phyloP scores from a whole-genome alignment of 2,329 filamentous ascomycete species.

The Epichloe coenophiala region DNA sequence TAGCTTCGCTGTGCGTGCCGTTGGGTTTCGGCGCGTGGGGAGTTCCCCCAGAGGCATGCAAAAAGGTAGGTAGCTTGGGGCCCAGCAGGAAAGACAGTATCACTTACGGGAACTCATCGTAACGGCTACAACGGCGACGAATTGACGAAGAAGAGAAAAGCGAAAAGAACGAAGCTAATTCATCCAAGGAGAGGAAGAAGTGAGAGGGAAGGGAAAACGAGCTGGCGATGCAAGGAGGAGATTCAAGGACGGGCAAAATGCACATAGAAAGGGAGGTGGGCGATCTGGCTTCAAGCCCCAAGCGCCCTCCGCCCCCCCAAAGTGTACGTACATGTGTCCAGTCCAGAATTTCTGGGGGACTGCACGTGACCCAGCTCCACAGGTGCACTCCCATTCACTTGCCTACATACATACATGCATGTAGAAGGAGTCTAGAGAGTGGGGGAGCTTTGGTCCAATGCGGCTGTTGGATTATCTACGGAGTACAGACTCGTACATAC shows the following conservation, averaged over 20 bases:
- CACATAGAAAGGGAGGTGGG: slow-evolving; percentile 20
- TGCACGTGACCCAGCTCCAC: slow-evolving; percentile 18
- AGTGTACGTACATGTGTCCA: slow-evolving; percentile 27
- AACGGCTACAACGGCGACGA: slow-evolving; percentile 19
- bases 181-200: slow-evolving; percentile 24
- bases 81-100: slow-evolving; percentile 5
- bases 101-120: slow-evolving; percentile 44
- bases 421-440: no score
- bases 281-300: slow-evolving; percentile 29
- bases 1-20: neutral
- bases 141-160: slow-evolving; percentile 11
- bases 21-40: neutral
- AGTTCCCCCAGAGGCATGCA: neutral
- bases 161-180: slow-evolving; percentile 25
- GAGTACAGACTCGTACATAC: no score
- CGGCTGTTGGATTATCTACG: no score
- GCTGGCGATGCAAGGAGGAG: slow-evolving; percentile 18
- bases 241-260: slow-evolving; percentile 16
- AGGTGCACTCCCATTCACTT: neutral
- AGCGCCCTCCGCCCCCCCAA: slow-evolving; percentile 10
- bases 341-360: slow-evolving; percentile 21
- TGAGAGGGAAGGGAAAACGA: slow-evolving; percentile 19
- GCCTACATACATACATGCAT: no score
- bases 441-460: no score
- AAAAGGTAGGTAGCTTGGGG: slow-evolving; percentile 4